Evolutionary conservation across 2,329 filamentous ascomycete species (phyloP).

Genomic region (Fusarium sterilihyphosum): DNA sequence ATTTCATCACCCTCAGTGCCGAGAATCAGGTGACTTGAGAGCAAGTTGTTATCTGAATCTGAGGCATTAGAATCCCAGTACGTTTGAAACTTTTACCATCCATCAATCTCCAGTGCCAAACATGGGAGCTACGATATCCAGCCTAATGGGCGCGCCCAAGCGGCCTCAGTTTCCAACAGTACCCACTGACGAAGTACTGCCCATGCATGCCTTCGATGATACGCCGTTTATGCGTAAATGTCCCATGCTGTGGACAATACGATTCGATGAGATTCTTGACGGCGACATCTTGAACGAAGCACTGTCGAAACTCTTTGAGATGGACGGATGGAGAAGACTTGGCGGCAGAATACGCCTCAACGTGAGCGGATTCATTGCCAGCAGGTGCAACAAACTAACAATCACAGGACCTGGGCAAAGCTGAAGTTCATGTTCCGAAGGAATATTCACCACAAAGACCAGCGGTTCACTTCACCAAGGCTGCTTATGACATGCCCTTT

Average conservation of each 20-base stretch:
- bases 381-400: neutral
- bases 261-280: slow-evolving; percentile 48
- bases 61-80: no score
- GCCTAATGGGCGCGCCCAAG: neutral
- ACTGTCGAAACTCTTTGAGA: slow-evolving; percentile 30
- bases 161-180: neutral
- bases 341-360: slow-evolving; percentile 46
- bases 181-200: slow-evolving; percentile 41
- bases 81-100: neutral
- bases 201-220: slow-evolving; percentile 48
- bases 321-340: slow-evolving; percentile 56
- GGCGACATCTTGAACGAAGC: slow-evolving; percentile 45
- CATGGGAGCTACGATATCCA: neutral
- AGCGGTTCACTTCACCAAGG: slow-evolving; percentile 53
- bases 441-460: slow-evolving; percentile 48
- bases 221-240: slow-evolving; percentile 37
- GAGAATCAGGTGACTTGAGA: no score
- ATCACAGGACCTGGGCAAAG: slow-evolving; percentile 20
- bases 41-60: no score
- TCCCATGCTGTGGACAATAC: slow-evolving; percentile 38
- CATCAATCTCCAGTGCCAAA: neutral
- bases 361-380: neutral
- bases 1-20: no score
- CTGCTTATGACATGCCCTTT: slow-evolving; percentile 48
- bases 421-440: slow-evolving; percentile 48